Evolutionary conservation across 2,329 filamentous ascomycete species (phyloP), one percentile per base, ranked within the genome.

Genomic region (Alternaria sp.): DNA sequence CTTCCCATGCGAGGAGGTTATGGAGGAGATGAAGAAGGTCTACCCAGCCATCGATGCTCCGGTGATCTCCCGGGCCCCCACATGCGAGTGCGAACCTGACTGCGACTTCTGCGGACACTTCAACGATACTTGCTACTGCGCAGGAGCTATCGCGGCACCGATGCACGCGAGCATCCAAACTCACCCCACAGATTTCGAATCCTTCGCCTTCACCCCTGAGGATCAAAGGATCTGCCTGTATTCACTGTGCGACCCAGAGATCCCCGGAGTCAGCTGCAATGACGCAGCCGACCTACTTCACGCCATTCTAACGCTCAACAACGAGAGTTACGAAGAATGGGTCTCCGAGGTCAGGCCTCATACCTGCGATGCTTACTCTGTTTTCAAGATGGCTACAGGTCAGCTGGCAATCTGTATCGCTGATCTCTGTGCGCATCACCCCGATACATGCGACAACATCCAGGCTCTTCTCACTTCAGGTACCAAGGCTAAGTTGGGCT

Each of bases 1-100:
- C n/a, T 55, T 57, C n/a, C 46, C 53, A 11, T 65, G 63, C n/a
- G 43, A 63, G 7, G 30, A 57, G 11, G 30, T 65, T 0, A 55
- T 37, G 46, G 23, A 23, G 4, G 59, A 60, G 20, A 9, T 65
- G 26, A 33, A 18, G n/a, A 44, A 11, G 3, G 9, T 30, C 2
- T 63, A 50, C 26, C 51, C 55, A 3, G 60, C 15, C 23, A 25
- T 60, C 33, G 49, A 58, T 33, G n/a, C 37, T 3, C 30, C 46
- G 14, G 33, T 45, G 25, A 28, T 11, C 5, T 28, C 26, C 21
- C 15, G 18, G 37, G 15, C 30, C 21, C 4, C 12, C 8, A 10
- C 37, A 41, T 45, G 47, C 46, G 15, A 51, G 4, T 28, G 7
- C 23, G 54, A 46, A 10, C 21, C 33, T 11, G 33, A 26, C 8